phyloP scores from a whole-genome alignment of 2,329 filamentous ascomycete species.

The Dactylellina leptospora region DNA sequence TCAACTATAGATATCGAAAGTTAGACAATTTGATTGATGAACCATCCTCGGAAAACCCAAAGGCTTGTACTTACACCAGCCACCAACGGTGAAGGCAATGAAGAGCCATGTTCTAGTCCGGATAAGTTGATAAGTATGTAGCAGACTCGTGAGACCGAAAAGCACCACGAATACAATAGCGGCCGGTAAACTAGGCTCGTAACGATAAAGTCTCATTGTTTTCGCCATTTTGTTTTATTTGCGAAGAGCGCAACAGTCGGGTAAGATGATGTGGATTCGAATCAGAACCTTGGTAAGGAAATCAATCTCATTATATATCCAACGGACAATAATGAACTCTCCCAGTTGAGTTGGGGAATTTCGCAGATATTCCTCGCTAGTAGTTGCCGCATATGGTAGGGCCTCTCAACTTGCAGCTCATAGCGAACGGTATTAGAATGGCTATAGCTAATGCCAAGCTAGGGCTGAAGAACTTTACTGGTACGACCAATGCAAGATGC shows the following conservation, averaged over 20 bases:
- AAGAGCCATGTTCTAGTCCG: slow-evolving; percentile 65
- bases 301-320: background rate
- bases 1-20: slow-evolving; percentile 60
- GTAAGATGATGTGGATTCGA: background rate
- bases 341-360: background rate
- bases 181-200: slow-evolving; percentile 62
- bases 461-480: slow-evolving; percentile 1
- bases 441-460: background rate
- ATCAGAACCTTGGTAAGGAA: background rate
- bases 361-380: background rate
- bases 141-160: slow-evolving; percentile 61
- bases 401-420: background rate
- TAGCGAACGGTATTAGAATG: background rate
- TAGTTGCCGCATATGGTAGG: slow-evolving; percentile 1
- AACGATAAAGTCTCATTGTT: slow-evolving; percentile 53
- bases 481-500: background rate
- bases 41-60: slow-evolving; percentile 39
- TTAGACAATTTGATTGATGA: slow-evolving; percentile 12
- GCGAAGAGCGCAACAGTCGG: background rate
- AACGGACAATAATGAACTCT: background rate
- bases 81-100: slow-evolving; percentile 63
- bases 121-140: slow-evolving; percentile 62
- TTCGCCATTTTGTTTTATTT: background rate
- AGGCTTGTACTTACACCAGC: slow-evolving; percentile 62
- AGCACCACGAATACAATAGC: slow-evolving; percentile 64